These are phyloP conservation scores for Periglandula ipomoeae DNA, from an alignment of 2,329 filamentous ascomycete genomes.

Conservation along the genomic window DNA sequence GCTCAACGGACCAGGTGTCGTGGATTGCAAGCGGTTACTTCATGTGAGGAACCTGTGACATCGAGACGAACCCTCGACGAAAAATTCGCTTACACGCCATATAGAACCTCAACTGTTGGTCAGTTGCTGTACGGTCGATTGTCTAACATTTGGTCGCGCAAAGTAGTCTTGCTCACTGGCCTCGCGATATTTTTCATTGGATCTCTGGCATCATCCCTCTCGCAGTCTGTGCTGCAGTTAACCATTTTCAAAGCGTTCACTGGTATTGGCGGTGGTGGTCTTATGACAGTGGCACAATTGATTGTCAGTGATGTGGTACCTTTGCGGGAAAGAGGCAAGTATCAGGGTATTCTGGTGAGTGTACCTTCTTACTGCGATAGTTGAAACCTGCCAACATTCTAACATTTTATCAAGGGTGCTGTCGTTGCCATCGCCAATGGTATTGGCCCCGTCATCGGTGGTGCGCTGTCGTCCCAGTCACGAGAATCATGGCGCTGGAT, in stretches of 20 bases:
- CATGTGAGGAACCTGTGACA: constrained; percentile 28
- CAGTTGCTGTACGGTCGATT: constrained; percentile 37
- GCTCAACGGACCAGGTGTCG: constrained; percentile 38
- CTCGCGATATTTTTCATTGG: constrained; percentile 34
- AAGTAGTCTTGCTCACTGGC: constrained; percentile 28
- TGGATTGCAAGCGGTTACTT: constrained; percentile 50
- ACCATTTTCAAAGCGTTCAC: constrained; percentile 32
- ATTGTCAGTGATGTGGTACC: constrained; percentile 64
- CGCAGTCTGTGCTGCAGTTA: constrained; percentile 29
- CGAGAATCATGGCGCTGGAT: constrained; percentile 43
- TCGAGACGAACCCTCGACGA: background rate
- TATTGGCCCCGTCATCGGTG: constrained; percentile 45
- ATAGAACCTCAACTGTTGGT: constrained; percentile 35
- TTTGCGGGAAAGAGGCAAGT: constrained; percentile 59
- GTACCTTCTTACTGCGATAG: no score
- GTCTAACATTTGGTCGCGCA: constrained; percentile 38
- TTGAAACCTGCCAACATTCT: no score
- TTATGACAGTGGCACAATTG: constrained; percentile 61
- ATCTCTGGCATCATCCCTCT: constrained; percentile 33
- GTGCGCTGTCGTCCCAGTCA: constrained; percentile 36
- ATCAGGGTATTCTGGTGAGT: constrained; percentile 51
- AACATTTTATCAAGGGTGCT: constrained; percentile 24
- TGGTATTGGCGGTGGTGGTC: constrained; percentile 58
- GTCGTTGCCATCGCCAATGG: constrained; percentile 45
- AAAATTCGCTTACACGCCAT: background rate